phyloP scores from a whole-genome alignment of 176 grass and related monocot species.

The Triticum dicoccoides region DNA sequence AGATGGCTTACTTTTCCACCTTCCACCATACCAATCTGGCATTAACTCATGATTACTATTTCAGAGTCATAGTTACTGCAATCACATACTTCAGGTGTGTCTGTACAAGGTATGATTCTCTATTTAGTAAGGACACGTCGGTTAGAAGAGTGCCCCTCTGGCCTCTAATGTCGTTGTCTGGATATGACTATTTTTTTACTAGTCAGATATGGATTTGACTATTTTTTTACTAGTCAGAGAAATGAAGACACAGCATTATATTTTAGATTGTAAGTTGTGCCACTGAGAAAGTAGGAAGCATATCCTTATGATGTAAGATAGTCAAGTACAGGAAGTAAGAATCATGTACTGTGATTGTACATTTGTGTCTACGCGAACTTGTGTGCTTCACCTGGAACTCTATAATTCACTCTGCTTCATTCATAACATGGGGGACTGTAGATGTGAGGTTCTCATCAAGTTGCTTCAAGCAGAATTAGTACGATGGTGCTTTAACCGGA shows the following conservation, averaged over 20 bases:
- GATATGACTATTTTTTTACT: background rate
- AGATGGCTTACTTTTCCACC: background rate
- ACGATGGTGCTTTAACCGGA: background rate
- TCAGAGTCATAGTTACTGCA: constrained; percentile 94
- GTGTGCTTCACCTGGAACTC: background rate
- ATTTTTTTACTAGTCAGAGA: background rate
- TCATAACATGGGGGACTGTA: background rate
- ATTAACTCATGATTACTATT: constrained; percentile 28
- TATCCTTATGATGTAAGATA: background rate
- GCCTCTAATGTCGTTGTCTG: background rate
- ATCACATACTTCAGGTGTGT: constrained; percentile 92
- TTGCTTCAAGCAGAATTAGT: background rate
- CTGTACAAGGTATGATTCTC: constrained; percentile 71
- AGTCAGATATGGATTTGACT: background rate
- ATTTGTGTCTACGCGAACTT: background rate
- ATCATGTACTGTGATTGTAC: background rate
- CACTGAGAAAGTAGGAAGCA: background rate
- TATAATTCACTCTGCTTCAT: background rate
- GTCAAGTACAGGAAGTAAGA: background rate
- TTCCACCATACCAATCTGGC: background rate
- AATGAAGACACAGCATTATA: background rate
- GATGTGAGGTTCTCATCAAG: background rate
- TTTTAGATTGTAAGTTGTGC: background rate
- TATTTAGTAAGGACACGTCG: background rate
- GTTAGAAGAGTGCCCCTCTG: background rate